phyloP scores from a whole-genome alignment of 768 basidiomycete genomes.

The Candolleomyces eurysporus region DNA sequence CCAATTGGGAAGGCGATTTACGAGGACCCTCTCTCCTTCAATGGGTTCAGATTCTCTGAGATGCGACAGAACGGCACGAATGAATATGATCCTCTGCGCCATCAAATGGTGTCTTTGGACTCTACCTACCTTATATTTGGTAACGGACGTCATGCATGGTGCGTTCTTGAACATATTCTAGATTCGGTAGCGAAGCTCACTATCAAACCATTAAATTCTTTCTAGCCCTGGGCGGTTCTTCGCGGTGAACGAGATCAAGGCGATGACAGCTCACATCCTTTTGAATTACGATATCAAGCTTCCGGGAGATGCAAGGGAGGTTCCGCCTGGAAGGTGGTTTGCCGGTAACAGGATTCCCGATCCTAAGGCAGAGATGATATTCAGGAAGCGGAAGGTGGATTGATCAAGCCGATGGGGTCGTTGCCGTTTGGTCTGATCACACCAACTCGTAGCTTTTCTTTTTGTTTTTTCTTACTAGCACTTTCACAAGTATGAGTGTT shows the following conservation, averaged over 20 bases:
- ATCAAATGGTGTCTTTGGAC: constrained; percentile 32
- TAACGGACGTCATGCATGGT: constrained; percentile 35
- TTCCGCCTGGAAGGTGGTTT: constrained; percentile 15
- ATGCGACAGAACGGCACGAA: constrained; percentile 23
- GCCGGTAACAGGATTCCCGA: constrained; percentile 24
- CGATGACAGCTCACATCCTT: constrained; percentile 29
- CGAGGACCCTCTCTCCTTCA: constrained; percentile 38
- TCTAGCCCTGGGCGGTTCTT: constrained; percentile 25
- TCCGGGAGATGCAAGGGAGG: constrained; percentile 15
- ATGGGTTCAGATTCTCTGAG: constrained; percentile 47
- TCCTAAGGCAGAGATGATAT: constrained; percentile 30
- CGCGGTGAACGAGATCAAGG: constrained; percentile 31
- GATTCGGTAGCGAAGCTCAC: background rate
- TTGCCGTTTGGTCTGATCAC: too few relatives aligned
- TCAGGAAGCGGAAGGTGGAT: constrained; percentile 22
- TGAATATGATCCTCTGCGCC: constrained; percentile 25
- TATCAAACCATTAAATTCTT: background rate
- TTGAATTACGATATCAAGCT: constrained; percentile 34
- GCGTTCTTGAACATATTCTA: background rate
- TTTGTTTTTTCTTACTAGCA: too few relatives aligned
- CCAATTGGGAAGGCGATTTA: constrained; percentile 30
- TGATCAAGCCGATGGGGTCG: background rate
- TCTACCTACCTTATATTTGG: constrained; percentile 38
- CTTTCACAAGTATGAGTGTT: too few relatives aligned
- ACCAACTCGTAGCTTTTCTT: too few relatives aligned